Base-by-base conservation (phyloP, 2,329 filamentous ascomycete species). In the Trichoderma sp. region DNA sequence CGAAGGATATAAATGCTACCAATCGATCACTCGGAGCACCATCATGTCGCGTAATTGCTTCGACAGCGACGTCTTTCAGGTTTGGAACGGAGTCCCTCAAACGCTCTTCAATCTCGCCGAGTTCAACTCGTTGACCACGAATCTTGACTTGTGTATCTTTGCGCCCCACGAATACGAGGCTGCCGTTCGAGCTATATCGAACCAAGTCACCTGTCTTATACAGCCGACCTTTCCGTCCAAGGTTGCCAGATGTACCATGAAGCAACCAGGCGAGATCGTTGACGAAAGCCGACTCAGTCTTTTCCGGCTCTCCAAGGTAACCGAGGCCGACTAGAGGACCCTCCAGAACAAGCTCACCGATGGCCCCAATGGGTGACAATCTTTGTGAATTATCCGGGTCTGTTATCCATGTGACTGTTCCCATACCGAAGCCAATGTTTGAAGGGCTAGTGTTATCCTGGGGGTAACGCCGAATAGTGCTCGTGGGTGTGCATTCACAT, bases 51-150 rank as follows among this genome's bases (percentile, higher is more conserved):
- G 43, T 0, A 20, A 50, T 50, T 23, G 6, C n/a, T 50, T 50
- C 43, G 3, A 50, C 43, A 3, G n/a, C 43, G 43, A 20, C 43
- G n/a, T 50, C 43, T 50, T 50, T 50, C 43, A 50, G n/a, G 23
- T 20, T 50, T 50, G 43, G 43, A 4, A 50, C n/a, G 3, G 43
- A 50, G n/a, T 20, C n/a, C 9, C 43, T 50, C n/a, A 50, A 23
- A 12, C 43, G 9, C n/a, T 50, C 3, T 12, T 30, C 74, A 11
- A 75, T 62, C 39, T 73, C 73, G 13, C 30, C 68, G 13, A 86
- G 79, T 78, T 85, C 88, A 66, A 87, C 80, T 67, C 86, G 78
- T 72, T 84, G 88, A 28, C 89, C 89, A 32, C 83, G 82, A 12
- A 89, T 76, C 72, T 80, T 80, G 43, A 78, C 74, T 61, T 79